A percentile compares a stretch with the other conserved stretches of the same genome.
Conservation (phyloP, 1,139 yeast genomes). For the Blastobotrys raffinosifermentans region DNA sequence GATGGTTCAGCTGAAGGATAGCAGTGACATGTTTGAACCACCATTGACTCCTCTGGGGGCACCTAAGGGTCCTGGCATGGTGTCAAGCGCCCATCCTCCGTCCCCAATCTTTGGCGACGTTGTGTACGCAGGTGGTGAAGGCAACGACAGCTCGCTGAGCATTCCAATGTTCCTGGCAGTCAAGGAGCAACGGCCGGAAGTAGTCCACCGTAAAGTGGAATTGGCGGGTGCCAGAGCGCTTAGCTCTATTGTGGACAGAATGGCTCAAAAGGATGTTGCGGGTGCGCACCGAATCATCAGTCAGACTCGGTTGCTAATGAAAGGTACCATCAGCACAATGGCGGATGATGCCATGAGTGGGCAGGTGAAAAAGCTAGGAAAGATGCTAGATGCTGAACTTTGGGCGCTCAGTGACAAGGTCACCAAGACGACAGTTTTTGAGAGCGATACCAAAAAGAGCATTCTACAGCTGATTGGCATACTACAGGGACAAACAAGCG, state of each 20-base stretch:
- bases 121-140: slow-evolving; percentile 10
- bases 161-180: slow-evolving; percentile 16
- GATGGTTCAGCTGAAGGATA: background rate
- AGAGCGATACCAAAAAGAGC: slow-evolving; percentile 22
- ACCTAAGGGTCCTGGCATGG: too few species aligned
- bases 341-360: background rate
- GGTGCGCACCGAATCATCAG: slow-evolving; percentile 11
- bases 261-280: slow-evolving; percentile 5
- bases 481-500: slow-evolving; percentile 21
- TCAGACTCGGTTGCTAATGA: slow-evolving; percentile 13
- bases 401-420: slow-evolving; percentile 9
- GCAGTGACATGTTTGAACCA: background rate
- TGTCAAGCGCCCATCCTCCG: slow-evolving; percentile 15
- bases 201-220: slow-evolving; percentile 22
- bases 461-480: slow-evolving; percentile 25
- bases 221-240: slow-evolving; percentile 20
- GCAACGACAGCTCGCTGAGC: slow-evolving; percentile 5
- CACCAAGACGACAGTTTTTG: slow-evolving; percentile 17
- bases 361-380: slow-evolving; percentile 5
- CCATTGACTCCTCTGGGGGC: background rate
- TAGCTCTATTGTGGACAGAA: slow-evolving; percentile 15
- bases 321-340: slow-evolving; percentile 5
- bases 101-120: slow-evolving; percentile 18
- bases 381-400: background rate
- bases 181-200: slow-evolving; percentile 16